Conservation (phyloP, 768 basidiomycete species). For the Phallus indusiatus region DNA sequence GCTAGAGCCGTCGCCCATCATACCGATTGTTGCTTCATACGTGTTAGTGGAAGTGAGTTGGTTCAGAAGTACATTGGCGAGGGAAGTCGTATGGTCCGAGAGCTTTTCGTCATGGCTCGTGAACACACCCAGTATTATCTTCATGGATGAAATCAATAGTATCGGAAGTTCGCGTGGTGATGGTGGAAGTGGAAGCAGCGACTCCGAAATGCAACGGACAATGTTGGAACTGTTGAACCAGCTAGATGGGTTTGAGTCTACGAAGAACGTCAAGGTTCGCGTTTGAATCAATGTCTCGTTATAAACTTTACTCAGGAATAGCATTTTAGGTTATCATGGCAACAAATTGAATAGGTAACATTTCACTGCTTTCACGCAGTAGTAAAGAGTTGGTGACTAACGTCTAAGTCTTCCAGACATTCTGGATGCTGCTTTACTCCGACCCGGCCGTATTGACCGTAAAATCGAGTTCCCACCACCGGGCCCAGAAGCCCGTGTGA, state of each 20-base stretch:
- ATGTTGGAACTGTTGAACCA: slow-evolving; percentile 88
- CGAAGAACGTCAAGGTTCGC: slow-evolving; percentile 65
- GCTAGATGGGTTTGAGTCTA: slow-evolving; percentile 78
- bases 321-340: slow-evolving; percentile 70
- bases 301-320: neutral
- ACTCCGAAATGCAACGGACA: slow-evolving; percentile 84
- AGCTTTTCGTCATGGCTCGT: slow-evolving; percentile 96
- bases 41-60: slow-evolving; percentile 87
- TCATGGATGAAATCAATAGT: slow-evolving; percentile 99
- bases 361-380: neutral
- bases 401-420: slow-evolving; percentile 67
- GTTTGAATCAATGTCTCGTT: neutral
- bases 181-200: slow-evolving; percentile 57
- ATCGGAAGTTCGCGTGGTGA: slow-evolving; percentile 92
- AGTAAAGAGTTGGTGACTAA: neutral
- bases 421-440: slow-evolving; percentile 83
- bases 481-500: slow-evolving; percentile 90
- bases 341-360: slow-evolving; percentile 81
- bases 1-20: slow-evolving; percentile 96
- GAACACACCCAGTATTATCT: slow-evolving; percentile 98
- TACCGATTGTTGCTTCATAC: slow-evolving; percentile 96
- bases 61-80: slow-evolving; percentile 99
- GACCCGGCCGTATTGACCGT: slow-evolving; percentile 91
- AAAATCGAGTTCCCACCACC: slow-evolving; percentile 99
- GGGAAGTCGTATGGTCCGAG: slow-evolving; percentile 92